These are phyloP conservation scores for Powellomyces hirtus DNA, from an alignment of 192 early-diverging fungal genomes.

Conservation along the genomic window DNA sequence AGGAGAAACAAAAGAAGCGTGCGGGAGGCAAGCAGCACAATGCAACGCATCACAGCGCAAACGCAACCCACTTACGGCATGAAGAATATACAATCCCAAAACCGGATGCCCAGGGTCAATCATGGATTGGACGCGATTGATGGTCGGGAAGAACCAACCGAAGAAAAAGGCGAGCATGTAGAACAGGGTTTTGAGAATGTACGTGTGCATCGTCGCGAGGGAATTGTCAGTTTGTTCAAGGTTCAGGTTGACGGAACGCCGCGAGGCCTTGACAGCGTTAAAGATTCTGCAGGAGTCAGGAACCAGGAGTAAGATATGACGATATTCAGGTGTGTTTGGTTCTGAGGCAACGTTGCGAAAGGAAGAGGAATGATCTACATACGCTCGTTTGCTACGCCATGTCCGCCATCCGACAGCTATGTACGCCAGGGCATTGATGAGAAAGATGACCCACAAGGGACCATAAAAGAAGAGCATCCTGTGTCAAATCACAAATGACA, in stretches of 20 bases:
- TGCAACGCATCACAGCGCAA: too few relatives aligned
- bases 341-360: too few relatives aligned
- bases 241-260: too few relatives aligned
- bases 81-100: not conserved
- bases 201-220: not conserved
- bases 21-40: too few relatives aligned
- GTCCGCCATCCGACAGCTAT: not conserved
- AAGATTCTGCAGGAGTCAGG: too few relatives aligned
- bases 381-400: too few relatives aligned
- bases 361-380: too few relatives aligned
- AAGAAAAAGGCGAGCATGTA: not conserved
- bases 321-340: too few relatives aligned
- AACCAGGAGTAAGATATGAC: too few relatives aligned
- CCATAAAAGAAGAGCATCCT: not conserved
- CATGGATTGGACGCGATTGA: not conserved
- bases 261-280: too few relatives aligned
- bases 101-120: not conserved
- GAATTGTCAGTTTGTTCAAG: too few relatives aligned
- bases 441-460: not conserved
- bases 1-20: not conserved
- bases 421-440: not conserved
- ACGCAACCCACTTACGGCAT: not conserved
- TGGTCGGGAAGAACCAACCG: not conserved
- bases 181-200: not conserved
- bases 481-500: not conserved